Evolutionary conservation across 1,139 yeast genomes (phyloP), one percentile per base, ranked within the genome.

Genomic region (Kluyveromyces sp.): DNA sequence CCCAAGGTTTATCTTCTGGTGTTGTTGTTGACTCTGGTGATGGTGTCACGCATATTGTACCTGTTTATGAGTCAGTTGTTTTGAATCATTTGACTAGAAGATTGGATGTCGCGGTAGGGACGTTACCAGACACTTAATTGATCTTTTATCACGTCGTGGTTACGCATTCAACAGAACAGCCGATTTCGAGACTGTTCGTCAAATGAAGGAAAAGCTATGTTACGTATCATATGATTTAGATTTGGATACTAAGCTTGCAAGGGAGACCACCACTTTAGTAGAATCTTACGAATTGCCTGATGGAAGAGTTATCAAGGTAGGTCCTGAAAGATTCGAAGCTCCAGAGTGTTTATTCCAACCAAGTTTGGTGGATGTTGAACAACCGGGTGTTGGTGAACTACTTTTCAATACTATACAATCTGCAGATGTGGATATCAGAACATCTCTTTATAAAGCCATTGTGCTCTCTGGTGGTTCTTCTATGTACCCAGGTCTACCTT

Each of bases 341-440:
- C 97, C 98, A 34, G 98, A 92, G 69, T 92, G 98, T 71, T 75
- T 92, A 59, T 92, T 92, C 78, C 98, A 94, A 71, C 98, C 98
- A 46, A 81, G 83, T 59, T 76, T 92, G 58, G 97, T 92, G n/a
- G 98, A 90, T 66, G 88, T 87, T 50, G 98, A 92, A 70, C 97
- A 89, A 65, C 96, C 96, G 1, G 98, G 98, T 58, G 81, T 92
- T 50, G 97, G 97, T 47, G 98, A 92, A 68, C 74, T 84, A 36
- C 74, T 92, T 52, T 92, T 89, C 72, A 87, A 88, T 66, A 88
- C 96, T 3, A 83, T 92, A 55, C 97, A 92, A 71, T 71, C 89
- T 4, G 97, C 97, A 38, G 98, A 92, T 63, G 83, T 92, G 42
- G 98, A 92, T 66, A 80, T 92, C 48, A 80, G 97, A 67, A 77